Evolutionary conservation across 2,329 filamentous ascomycete species (phyloP).

Genomic region (Ustilaginoidea virens): DNA sequence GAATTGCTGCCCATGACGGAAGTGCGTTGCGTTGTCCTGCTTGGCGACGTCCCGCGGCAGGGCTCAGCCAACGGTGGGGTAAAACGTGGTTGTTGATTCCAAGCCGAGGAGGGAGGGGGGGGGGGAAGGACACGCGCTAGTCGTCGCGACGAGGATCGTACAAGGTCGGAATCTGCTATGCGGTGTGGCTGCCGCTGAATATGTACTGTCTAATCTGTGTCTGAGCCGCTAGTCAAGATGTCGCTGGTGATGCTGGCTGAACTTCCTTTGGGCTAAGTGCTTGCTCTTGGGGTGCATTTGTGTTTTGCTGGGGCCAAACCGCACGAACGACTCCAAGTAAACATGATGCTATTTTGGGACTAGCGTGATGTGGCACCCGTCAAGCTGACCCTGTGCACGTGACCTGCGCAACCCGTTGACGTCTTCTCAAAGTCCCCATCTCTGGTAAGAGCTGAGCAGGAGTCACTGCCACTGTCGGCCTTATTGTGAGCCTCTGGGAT

Average conservation of each 20-base stretch:
- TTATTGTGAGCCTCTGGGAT: no score
- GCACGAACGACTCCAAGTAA: constrained; percentile 10
- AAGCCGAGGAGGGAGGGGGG: not conserved
- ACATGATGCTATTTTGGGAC: constrained; percentile 13
- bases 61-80: no score
- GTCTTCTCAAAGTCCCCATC: not conserved
- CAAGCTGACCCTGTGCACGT: not conserved
- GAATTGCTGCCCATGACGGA: constrained; percentile 12
- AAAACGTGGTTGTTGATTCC: no score
- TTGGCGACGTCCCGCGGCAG: no score
- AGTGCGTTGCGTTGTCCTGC: constrained; percentile 1
- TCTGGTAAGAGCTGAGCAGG: not conserved
- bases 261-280: no score
- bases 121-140: not conserved
- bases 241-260: not conserved
- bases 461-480: no score
- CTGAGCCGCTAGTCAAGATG: not conserved
- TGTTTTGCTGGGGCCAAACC: constrained; percentile 12
- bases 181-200: no score
- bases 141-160: no score
- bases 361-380: constrained; percentile 7
- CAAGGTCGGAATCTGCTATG: no score
- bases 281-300: constrained; percentile 3
- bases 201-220: no score
- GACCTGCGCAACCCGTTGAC: no score